phyloP scores from a whole-genome alignment of 2,329 filamentous ascomycete species.

The Colletotrichum lentis region DNA sequence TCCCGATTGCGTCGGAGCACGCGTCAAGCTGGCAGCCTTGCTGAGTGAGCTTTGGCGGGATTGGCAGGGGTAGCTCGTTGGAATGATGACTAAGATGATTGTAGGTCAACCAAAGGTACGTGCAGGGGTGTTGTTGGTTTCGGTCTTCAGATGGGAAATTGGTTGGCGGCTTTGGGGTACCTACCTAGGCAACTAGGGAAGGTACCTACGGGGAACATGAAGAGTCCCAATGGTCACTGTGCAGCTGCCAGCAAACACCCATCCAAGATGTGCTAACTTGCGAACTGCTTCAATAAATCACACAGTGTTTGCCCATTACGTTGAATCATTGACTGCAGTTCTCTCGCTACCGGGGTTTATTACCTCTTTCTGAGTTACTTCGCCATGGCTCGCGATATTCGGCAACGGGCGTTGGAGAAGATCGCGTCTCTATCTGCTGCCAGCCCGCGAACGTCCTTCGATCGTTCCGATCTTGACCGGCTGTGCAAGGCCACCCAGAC shows the following conservation, averaged over 20 bases:
- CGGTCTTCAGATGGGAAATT: constrained; percentile 21
- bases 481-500: constrained; percentile 66
- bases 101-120: constrained; percentile 33
- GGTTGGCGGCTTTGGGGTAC: not conserved
- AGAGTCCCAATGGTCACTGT: constrained; percentile 29
- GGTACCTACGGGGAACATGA: not conserved
- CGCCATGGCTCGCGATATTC: constrained; percentile 64
- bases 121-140: constrained; percentile 32
- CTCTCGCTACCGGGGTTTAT: constrained; percentile 6
- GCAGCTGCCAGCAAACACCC: constrained; percentile 17
- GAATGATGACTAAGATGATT: constrained; percentile 51
- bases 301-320: not conserved
- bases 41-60: constrained; percentile 28
- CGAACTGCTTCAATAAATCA: constrained; percentile 10
- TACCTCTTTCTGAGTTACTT: not conserved
- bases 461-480: constrained; percentile 69
- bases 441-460: constrained; percentile 61
- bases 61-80: constrained; percentile 47
- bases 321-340: not conserved
- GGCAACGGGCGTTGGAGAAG: constrained; percentile 70
- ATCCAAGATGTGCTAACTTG: not conserved
- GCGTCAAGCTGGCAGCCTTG: constrained; percentile 64
- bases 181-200: not conserved
- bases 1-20: constrained; percentile 43
- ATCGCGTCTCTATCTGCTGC: constrained; percentile 70